These are phyloP conservation scores for Kwoniella mangroviensis DNA, from an alignment of 768 basidiomycete species.

Conservation along the genomic window DNA sequence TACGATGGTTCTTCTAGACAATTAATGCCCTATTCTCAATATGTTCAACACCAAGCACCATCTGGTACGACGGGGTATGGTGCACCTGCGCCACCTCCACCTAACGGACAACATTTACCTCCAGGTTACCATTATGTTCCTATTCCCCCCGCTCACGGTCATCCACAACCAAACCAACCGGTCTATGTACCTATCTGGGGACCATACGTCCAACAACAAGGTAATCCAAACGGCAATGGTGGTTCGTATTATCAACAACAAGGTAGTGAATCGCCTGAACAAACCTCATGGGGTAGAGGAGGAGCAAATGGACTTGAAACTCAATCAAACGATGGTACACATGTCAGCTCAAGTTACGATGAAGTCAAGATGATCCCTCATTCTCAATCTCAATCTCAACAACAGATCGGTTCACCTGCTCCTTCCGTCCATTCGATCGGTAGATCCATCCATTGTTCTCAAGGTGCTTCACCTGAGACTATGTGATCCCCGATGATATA, in stretches of 20 bases:
- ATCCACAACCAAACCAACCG: slow-evolving; percentile 30
- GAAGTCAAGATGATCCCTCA: slow-evolving; percentile 14
- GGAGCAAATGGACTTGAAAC: slow-evolving; percentile 8
- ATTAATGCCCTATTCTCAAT: slow-evolving; percentile 20
- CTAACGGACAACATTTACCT: slow-evolving; percentile 24
- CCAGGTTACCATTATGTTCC: slow-evolving; percentile 51
- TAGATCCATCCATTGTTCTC: slow-evolving; percentile 26
- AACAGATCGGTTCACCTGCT: slow-evolving; percentile 10
- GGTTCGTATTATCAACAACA: slow-evolving; percentile 13
- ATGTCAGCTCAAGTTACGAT: slow-evolving; percentile 23
- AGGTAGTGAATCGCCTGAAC: slow-evolving; percentile 17
- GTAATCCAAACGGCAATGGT: slow-evolving; percentile 4
- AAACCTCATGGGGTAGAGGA: slow-evolving; percentile 10
- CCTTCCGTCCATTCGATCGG: slow-evolving; percentile 15
- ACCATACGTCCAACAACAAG: slow-evolving; percentile 20
- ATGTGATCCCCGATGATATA: neutral
- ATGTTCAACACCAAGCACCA: slow-evolving; percentile 2
- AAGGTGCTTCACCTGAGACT: slow-evolving; percentile 22
- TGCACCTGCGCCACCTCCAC: slow-evolving; percentile 24
- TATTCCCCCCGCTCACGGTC: slow-evolving; percentile 28
- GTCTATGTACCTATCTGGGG: slow-evolving; percentile 38
- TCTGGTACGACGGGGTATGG: neutral
- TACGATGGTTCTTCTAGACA: slow-evolving; percentile 42
- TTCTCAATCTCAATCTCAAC: too few species aligned
- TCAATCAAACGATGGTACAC: slow-evolving; percentile 27